Percentiles rank a stretch among this genome's conserved stretches.
Evolutionary conservation across 2,329 filamentous ascomycete genomes (phyloP).

Genomic region (Phaeomoniella chlamydospora): DNA sequence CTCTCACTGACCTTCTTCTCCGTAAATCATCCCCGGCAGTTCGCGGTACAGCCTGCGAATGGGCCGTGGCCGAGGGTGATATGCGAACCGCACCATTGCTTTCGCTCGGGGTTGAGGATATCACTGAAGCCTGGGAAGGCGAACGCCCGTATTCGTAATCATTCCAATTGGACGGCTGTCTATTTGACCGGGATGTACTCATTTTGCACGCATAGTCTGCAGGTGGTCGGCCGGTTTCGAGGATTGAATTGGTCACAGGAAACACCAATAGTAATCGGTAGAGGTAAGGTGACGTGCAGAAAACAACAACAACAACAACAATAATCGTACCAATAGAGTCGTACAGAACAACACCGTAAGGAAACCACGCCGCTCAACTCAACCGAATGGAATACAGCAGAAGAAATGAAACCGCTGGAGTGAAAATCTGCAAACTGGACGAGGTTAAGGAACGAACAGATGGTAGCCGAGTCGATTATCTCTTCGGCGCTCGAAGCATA

Average conservation of each 20-base stretch:
- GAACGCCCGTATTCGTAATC: constrained; percentile 16
- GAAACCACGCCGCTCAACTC: no score
- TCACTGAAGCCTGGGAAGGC: constrained; percentile 14
- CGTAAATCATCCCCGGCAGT: constrained; percentile 5
- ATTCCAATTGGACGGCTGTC: constrained; percentile 10
- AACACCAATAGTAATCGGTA: no score
- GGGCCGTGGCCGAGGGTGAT: constrained; percentile 7
- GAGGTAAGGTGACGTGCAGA: no score
- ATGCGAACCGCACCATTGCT: constrained; percentile 11
- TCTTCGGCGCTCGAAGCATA: no score
- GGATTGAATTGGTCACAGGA: no score
- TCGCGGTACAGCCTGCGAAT: constrained; percentile 7
- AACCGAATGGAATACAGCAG: no score
- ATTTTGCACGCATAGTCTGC: neutral
- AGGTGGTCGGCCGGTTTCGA: no score
- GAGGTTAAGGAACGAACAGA: no score
- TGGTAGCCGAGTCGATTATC: no score
- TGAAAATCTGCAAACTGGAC: neutral
- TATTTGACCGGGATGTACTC: constrained; percentile 5
- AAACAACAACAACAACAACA: no score
- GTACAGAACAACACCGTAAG: no score
- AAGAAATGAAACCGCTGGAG: neutral
- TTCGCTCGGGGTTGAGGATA: constrained; percentile 12
- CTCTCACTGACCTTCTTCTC: neutral
- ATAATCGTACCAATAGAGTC: no score